phyloP scores from a whole-genome alignment of 2,329 filamentous ascomycete genomes.

The Xylariaceae sp. region DNA sequence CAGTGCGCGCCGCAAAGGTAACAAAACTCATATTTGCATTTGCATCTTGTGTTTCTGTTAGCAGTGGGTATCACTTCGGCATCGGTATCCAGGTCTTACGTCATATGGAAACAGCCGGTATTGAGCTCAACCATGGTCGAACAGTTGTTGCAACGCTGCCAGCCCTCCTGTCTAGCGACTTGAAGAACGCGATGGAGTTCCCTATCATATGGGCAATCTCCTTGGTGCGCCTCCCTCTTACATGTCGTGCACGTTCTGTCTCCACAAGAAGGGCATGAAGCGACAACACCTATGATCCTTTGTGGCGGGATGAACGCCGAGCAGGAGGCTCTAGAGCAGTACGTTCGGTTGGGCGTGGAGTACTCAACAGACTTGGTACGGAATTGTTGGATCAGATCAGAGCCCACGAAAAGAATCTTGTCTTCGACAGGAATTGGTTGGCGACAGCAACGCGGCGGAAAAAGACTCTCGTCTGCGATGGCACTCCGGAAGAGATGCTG shows the following conservation, averaged over 20 bases:
- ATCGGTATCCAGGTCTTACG: constrained; percentile 36
- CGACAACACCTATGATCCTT: constrained; percentile 33
- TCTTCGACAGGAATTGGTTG: constrained; percentile 36
- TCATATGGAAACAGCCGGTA: constrained; percentile 53
- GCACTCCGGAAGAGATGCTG: constrained; percentile 39
- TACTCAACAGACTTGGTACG: constrained; percentile 45
- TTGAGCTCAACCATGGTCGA: constrained; percentile 43
- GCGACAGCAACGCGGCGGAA: constrained; percentile 51
- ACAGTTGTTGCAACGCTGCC: constrained; percentile 49
- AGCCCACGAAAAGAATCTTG: constrained; percentile 34
- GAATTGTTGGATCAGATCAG: constrained; percentile 35
- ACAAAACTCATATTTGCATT: constrained; percentile 21
- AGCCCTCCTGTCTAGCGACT: constrained; percentile 40
- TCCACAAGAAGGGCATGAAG: constrained; percentile 39
- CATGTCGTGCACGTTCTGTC: constrained; percentile 46
- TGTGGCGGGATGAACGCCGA: constrained; percentile 41
- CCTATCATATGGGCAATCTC: constrained; percentile 45
- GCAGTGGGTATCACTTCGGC: constrained; percentile 3
- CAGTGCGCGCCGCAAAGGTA: constrained; percentile 13
- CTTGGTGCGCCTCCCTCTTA: constrained; percentile 42
- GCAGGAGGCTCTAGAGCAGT: constrained; percentile 44
- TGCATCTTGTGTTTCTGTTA: constrained; percentile 15
- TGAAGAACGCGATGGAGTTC: constrained; percentile 37
- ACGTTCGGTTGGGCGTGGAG: constrained; percentile 42
- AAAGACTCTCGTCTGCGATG: constrained; percentile 45